Conservation (phyloP, 225 moss, liverwort and hornwort genomes). For the Polytrichum commune region DNA sequence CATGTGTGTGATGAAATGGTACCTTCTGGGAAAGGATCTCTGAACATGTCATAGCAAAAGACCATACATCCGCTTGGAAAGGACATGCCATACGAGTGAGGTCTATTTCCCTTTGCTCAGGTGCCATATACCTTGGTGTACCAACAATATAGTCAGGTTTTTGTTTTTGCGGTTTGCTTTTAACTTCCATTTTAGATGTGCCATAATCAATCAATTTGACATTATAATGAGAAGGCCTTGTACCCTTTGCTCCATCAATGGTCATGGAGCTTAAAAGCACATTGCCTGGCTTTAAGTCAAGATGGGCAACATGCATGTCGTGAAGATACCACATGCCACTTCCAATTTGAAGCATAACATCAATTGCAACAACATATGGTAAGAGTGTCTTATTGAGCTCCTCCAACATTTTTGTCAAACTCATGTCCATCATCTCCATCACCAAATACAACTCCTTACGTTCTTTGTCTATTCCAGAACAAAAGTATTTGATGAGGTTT, state of each 20-base stretch:
- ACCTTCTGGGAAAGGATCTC: slow-evolving; percentile 21
- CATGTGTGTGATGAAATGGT: slow-evolving; percentile 2
- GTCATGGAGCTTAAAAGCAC: slow-evolving; percentile 14
- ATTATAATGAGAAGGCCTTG: slow-evolving; percentile 6
- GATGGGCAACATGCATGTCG: slow-evolving; percentile 29
- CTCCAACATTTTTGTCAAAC: slow-evolving; percentile 23
- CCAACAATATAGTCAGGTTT: background rate
- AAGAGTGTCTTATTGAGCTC: slow-evolving; percentile 7
- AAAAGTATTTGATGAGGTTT: slow-evolving; percentile 30
- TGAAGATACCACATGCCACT: slow-evolving; percentile 48
- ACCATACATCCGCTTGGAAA: slow-evolving; percentile 34
- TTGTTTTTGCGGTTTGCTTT: background rate
- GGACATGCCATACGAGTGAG: background rate
- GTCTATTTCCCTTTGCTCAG: slow-evolving; percentile 6
- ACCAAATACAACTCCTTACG: slow-evolving; percentile 13
- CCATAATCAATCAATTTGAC: slow-evolving; percentile 41
- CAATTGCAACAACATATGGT: slow-evolving; percentile 26
- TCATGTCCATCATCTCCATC: slow-evolving; percentile 4
- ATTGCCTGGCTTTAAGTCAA: slow-evolving; percentile 32
- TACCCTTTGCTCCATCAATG: background rate
- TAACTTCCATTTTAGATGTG: slow-evolving; percentile 15
- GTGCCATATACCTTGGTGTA: slow-evolving; percentile 16
- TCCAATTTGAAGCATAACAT: slow-evolving; percentile 41
- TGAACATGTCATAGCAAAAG: slow-evolving; percentile 34
- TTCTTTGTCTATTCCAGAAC: slow-evolving; percentile 8